Evolutionary conservation across 2,329 filamentous ascomycete genomes (phyloP).

Genomic region (Bipolaris gigantea): DNA sequence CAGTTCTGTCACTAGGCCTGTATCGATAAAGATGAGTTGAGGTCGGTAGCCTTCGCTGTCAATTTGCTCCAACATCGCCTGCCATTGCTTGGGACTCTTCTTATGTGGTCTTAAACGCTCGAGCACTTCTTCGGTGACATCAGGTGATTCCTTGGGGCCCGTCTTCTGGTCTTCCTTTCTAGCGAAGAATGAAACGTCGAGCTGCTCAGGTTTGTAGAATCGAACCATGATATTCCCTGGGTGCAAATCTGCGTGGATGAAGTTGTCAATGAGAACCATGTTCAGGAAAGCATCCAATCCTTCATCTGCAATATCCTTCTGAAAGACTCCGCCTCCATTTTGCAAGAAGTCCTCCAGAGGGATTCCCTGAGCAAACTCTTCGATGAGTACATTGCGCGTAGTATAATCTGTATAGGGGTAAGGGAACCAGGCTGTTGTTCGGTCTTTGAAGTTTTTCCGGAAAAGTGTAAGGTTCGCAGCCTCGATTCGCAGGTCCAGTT

Average conservation of each 20-base stretch:
- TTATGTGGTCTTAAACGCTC: conserved; percentile 75
- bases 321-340: conserved; percentile 88
- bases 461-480: conserved; percentile 87
- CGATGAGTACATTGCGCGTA: conserved; percentile 86
- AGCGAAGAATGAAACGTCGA: conserved; percentile 63
- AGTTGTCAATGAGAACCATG: conserved; percentile 97
- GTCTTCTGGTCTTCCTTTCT: conserved; percentile 40
- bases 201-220: conserved; percentile 82
- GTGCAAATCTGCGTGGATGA: conserved; percentile 93
- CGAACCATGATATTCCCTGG: conserved; percentile 99
- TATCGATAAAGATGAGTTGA: conserved; percentile 96
- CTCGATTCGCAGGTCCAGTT: conserved; percentile 93
- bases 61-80: conserved; percentile 71
- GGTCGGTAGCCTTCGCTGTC: conserved; percentile 88
- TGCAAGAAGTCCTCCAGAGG: conserved; percentile 88
- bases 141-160: conserved; percentile 56
- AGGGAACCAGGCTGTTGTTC: conserved; percentile 94
- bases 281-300: conserved; percentile 93
- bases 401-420: conserved; percentile 92
- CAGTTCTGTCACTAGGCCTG: conserved; percentile 90
- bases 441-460: conserved; percentile 83
- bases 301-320: conserved; percentile 91
- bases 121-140: conserved; percentile 87
- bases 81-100: conserved; percentile 71
- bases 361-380: conserved; percentile 95